phyloP scores from a whole-genome alignment of 1,284 basidiomycete genomes.

The Ustilago bromivora region DNA sequence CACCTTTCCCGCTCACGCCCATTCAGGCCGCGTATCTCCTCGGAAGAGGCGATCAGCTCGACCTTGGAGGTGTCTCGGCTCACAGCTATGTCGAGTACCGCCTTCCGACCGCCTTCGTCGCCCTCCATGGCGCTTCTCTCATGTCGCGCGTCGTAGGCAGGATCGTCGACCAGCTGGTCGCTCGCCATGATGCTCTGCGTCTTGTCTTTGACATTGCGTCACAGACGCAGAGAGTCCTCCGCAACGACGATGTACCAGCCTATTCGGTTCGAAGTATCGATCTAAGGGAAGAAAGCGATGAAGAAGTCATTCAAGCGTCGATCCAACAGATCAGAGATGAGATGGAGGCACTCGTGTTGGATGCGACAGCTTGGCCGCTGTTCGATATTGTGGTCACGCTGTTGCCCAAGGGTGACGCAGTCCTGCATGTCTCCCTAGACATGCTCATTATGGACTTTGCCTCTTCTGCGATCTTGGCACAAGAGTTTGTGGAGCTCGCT shows the following conservation, averaged over 20 bases:
- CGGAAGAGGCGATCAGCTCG: background rate
- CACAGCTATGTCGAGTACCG: background rate
- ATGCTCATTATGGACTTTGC: slow-evolving; percentile 1
- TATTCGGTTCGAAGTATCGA: background rate
- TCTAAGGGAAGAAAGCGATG: background rate
- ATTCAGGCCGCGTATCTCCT: background rate
- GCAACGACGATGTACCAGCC: background rate
- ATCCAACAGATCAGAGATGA: background rate
- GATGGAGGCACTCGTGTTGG: background rate
- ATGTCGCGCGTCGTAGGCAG: background rate
- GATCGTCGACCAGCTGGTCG: background rate
- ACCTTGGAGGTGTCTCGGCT: slow-evolving; percentile 1
- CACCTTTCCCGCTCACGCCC: background rate
- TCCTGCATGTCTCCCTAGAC: background rate
- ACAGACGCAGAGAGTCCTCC: background rate
- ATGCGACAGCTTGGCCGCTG: background rate
- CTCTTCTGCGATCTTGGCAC: background rate
- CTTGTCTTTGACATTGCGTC: background rate
- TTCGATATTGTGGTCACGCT: background rate
- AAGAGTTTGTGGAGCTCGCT: background rate
- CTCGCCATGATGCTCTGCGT: background rate
- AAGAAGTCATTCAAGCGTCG: background rate
- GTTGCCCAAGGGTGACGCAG: background rate
- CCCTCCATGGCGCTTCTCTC: background rate
- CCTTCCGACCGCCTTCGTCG: background rate